Percentiles rank a stretch among this genome's conserved stretches.
Evolutionary conservation across 768 basidiomycete genomes (phyloP).

Genomic region (Collybiopsis confluens): DNA sequence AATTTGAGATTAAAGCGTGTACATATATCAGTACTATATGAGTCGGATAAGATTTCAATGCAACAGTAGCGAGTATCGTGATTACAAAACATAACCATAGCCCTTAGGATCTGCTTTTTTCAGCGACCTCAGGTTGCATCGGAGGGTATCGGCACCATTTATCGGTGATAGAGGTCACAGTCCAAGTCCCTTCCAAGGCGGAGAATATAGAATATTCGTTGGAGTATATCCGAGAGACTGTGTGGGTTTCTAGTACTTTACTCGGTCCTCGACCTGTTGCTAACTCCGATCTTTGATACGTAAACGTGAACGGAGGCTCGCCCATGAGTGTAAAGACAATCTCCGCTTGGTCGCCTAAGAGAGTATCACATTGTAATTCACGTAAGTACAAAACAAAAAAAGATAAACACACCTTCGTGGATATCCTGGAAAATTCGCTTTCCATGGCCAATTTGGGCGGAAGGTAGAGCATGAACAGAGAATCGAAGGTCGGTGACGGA

Average conservation of each 20-base stretch:
- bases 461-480: slow-evolving; percentile 77
- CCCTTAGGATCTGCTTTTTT: slow-evolving; percentile 11
- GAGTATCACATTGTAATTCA: not conserved
- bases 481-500: slow-evolving; percentile 71
- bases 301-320: slow-evolving; percentile 94
- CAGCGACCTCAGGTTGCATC: slow-evolving; percentile 48
- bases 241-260: slow-evolving; percentile 88
- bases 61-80: too few relatives aligned
- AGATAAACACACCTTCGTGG: slow-evolving; percentile 66
- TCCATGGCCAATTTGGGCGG: slow-evolving; percentile 86
- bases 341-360: slow-evolving; percentile 83
- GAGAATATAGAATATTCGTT: slow-evolving; percentile 89
- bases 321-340: slow-evolving; percentile 88
- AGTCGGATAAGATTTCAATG: not conserved
- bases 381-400: slow-evolving; percentile 1
- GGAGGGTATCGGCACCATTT: slow-evolving; percentile 87
- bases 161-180: slow-evolving; percentile 88
- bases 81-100: too few relatives aligned
- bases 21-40: too few relatives aligned
- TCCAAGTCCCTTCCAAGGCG: slow-evolving; percentile 93
- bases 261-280: slow-evolving; percentile 60
- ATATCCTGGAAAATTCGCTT: slow-evolving; percentile 79
- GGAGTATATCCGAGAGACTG: slow-evolving; percentile 71
- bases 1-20: too few relatives aligned
- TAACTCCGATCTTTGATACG: slow-evolving; percentile 82